Conservation (phyloP, 495 filamentous ascomycete species). For the Echria macrotheca region DNA sequence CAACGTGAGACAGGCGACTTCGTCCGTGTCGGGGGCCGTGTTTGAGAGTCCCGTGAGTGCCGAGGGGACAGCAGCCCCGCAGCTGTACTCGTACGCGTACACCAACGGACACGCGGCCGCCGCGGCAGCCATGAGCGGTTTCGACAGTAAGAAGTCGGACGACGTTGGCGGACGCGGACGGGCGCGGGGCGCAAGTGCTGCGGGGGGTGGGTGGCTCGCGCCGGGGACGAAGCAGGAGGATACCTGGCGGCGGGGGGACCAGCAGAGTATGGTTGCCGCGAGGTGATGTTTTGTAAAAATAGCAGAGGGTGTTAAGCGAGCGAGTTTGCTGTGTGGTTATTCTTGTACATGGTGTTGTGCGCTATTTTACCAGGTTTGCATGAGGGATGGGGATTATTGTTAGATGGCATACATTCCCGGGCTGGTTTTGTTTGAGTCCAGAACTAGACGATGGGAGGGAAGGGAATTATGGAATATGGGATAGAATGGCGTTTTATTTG, state of each 20-base stretch:
- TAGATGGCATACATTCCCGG: too few relatives aligned
- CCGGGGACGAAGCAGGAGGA: conserved; percentile 75
- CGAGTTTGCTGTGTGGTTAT: too few relatives aligned
- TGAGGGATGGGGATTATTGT: too few relatives aligned
- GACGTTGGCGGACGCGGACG: conserved; percentile 37
- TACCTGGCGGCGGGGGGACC: conserved; percentile 63
- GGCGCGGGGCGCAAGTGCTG: conserved; percentile 52
- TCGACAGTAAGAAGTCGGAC: conserved; percentile 57
- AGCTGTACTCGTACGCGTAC: conserved; percentile 24
- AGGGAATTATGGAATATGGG: too few relatives aligned
- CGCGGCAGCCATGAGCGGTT: conserved; percentile 4
- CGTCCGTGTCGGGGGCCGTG: conserved; percentile 19
- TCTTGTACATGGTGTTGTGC: too few relatives aligned
- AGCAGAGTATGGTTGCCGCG: conserved; percentile 6
- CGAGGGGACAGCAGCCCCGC: conserved; percentile 21
- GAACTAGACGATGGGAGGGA: too few relatives aligned
- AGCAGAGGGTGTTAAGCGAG: too few relatives aligned
- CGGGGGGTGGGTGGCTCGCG: conserved; percentile 62
- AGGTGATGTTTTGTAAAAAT: conserved; percentile 8
- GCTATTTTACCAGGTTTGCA: too few relatives aligned
- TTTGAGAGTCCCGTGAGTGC: conserved; percentile 31
- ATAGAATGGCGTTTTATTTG: too few relatives aligned
- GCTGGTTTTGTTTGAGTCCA: too few relatives aligned
- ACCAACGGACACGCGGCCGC: conserved; percentile 11
- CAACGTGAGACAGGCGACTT: conserved; percentile 30